Conservation (phyloP, 441 rosid genomes). For the Adansonia grandidieri region DNA sequence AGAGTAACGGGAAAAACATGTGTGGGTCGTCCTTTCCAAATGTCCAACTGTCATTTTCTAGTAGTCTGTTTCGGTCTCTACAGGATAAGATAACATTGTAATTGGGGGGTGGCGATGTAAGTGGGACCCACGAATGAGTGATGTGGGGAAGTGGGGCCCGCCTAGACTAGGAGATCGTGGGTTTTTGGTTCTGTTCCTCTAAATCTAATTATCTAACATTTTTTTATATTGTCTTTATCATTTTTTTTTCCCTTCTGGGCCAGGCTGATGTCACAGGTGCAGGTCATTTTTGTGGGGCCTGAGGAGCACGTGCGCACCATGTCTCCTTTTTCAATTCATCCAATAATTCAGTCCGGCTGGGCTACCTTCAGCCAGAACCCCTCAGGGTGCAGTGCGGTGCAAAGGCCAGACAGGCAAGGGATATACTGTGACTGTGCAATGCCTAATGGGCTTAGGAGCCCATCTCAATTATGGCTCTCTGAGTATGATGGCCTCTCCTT, state of each 20-base stretch:
- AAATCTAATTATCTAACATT: too few relatives aligned
- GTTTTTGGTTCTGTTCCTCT: too few relatives aligned
- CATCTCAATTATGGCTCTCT: too few relatives aligned
- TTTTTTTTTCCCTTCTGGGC: too few relatives aligned
- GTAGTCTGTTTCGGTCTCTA: too few relatives aligned
- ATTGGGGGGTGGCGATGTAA: neutral
- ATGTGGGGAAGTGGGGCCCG: neutral
- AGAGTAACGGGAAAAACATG: neutral
- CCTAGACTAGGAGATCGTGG: too few relatives aligned
- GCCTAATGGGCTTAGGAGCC: neutral
- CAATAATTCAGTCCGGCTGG: too few relatives aligned
- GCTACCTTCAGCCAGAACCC: too few relatives aligned
- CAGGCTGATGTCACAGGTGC: conserved; percentile 30
- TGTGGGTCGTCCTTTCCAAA: neutral
- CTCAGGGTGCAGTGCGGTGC: too few relatives aligned
- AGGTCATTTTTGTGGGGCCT: conserved; percentile 32
- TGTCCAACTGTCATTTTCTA: neutral
- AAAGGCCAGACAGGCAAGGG: too few relatives aligned
- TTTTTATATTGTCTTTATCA: too few relatives aligned
- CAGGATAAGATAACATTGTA: neutral
- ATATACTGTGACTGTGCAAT: neutral
- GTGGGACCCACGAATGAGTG: neutral
- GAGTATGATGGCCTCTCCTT: too few relatives aligned
- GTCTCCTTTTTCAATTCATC: neutral
- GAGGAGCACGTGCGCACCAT: conserved; percentile 38